Conservation (phyloP, 1,139 yeast genomes). For the Nematodospora anomalae region DNA sequence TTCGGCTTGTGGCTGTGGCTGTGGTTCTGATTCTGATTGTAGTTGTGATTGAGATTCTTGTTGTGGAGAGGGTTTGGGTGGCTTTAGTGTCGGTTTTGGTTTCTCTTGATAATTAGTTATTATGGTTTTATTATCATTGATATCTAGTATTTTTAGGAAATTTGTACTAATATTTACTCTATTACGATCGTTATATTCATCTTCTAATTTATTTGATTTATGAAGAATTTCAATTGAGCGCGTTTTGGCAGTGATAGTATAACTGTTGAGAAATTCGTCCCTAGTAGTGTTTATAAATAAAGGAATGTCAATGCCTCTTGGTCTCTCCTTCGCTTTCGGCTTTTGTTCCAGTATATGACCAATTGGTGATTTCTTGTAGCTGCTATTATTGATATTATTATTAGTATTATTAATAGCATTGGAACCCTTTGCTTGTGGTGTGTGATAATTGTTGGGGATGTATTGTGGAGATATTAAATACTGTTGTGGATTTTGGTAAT, state of each 20-base stretch:
- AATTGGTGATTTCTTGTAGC: background rate
- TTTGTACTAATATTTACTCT: constrained; percentile 16
- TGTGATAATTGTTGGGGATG: background rate
- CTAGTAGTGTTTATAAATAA: constrained; percentile 21
- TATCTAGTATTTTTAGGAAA: constrained; percentile 19
- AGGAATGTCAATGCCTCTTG: constrained; percentile 14
- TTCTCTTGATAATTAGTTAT: constrained; percentile 1
- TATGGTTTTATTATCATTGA: constrained; percentile 19
- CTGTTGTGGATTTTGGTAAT: constrained; percentile 7
- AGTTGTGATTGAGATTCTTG: background rate
- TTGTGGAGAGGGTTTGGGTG: background rate
- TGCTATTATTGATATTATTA: constrained; percentile 1
- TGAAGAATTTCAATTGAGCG: constrained; percentile 8
- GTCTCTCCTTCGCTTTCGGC: background rate
- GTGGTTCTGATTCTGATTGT: background rate
- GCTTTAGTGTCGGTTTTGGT: constrained; percentile 1
- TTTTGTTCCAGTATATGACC: constrained; percentile 4
- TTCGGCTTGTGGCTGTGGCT: background rate
- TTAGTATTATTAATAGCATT: background rate
- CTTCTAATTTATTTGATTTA: constrained; percentile 18
- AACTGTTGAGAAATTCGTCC: constrained; percentile 15
- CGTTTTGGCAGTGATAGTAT: constrained; percentile 6
- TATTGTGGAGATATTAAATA: constrained; percentile 5
- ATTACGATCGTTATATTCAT: constrained; percentile 13
- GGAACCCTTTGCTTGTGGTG: background rate